These are phyloP conservation scores for Gnetum montanum DNA, from an alignment of 75 land plant genomes.

Conservation along the genomic window DNA sequence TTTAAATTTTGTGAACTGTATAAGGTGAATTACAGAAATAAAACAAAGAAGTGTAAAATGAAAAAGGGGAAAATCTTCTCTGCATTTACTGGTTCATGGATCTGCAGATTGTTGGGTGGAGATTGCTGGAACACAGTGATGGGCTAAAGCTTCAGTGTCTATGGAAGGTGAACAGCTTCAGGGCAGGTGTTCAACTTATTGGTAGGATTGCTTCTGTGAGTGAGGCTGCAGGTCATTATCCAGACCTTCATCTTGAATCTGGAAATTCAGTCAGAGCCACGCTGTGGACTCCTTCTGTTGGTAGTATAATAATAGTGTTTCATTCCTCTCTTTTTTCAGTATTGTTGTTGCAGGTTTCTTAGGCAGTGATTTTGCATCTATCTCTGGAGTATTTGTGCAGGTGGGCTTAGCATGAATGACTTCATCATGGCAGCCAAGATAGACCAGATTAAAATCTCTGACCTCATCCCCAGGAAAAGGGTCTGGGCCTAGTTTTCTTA, in stretches of 20 bases:
- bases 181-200: constrained; percentile 51
- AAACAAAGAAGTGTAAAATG: too few relatives aligned
- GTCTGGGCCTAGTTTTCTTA: constrained; percentile 50
- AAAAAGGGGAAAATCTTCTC: too few relatives aligned
- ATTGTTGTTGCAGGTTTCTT: neutral
- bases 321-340: neutral
- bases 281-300: constrained; percentile 67
- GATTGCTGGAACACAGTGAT: constrained; percentile 38
- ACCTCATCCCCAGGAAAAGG: constrained; percentile 57
- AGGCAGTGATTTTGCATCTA: neutral
- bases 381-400: constrained; percentile 30
- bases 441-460: constrained; percentile 59
- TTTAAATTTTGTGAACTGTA: neutral
- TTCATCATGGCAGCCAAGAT: constrained; percentile 87
- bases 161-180: constrained; percentile 70
- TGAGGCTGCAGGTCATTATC: constrained; percentile 45
- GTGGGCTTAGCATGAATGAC: constrained; percentile 83
- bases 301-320: constrained; percentile 11
- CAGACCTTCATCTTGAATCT: constrained; percentile 50
- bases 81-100: too few relatives aligned
- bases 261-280: constrained; percentile 61
- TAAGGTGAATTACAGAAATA: too few relatives aligned
- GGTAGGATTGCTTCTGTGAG: constrained; percentile 38
- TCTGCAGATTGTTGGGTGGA: constrained; percentile 83
- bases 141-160: constrained; percentile 57